Percentiles rank a stretch among this genome's conserved stretches.
Conservation (phyloP, 2,329 filamentous ascomycete species). For the Neurospora crassa region DNA sequence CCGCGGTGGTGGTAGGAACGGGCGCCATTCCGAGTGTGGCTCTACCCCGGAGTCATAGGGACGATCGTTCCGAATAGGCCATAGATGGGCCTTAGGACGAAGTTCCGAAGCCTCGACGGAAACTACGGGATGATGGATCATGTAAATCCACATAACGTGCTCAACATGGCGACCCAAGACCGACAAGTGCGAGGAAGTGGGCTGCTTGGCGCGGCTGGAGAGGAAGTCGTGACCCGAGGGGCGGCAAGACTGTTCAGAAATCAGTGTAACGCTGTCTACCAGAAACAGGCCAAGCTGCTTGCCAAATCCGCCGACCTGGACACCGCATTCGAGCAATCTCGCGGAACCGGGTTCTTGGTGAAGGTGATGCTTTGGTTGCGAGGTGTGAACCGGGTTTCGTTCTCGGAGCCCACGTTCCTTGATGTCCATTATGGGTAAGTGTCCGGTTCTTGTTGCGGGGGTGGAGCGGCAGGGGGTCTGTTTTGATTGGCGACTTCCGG, state of each 20-base stretch:
- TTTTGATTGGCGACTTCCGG: constrained; percentile 5
- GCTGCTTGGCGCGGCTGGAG: not conserved
- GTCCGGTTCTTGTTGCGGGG: constrained; percentile 17
- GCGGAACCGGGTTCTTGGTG: constrained; percentile 15
- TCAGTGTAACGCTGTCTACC: constrained; percentile 5
- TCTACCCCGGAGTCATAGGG: constrained; percentile 1
- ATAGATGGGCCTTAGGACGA: not conserved
- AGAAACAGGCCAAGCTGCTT: constrained; percentile 5
- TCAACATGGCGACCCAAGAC: not conserved
- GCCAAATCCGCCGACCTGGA: constrained; percentile 18
- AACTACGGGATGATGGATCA: constrained; percentile 1
- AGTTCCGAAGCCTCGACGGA: constrained; percentile 1
- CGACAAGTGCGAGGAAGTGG: not conserved
- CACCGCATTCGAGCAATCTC: constrained; percentile 3
- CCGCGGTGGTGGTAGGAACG: not conserved
- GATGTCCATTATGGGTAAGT: constrained; percentile 20
- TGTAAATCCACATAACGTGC: too few species aligned
- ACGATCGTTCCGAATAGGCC: constrained; percentile 8
- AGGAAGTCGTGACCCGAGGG: not conserved
- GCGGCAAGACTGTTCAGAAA: not conserved
- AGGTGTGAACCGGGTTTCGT: constrained; percentile 6
- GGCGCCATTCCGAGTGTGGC: not conserved
- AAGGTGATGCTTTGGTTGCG: not conserved
- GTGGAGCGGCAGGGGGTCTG: constrained; percentile 10
- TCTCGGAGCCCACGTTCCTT: constrained; percentile 24